Evolutionary conservation across 2,329 filamentous ascomycete species (phyloP).

Genomic region (Diaporthe helianthi): DNA sequence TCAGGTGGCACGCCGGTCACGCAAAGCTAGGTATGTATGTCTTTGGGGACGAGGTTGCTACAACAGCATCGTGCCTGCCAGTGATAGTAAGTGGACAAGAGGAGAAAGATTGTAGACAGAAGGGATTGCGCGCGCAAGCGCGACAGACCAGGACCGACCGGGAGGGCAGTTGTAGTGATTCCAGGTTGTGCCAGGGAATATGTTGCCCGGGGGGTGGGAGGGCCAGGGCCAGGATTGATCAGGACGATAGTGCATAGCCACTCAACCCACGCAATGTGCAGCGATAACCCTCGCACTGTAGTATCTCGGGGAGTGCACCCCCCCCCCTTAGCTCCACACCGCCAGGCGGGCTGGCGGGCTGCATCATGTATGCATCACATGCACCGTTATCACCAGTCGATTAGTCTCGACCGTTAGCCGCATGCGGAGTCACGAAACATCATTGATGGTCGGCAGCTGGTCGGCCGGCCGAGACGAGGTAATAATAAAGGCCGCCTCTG

Average conservation of each 20-base stretch:
- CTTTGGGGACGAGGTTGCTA: not conserved
- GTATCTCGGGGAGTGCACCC: not conserved
- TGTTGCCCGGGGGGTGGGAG: conserved; percentile 23
- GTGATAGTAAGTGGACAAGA: not conserved
- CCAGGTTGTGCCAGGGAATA: not conserved
- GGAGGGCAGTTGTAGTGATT: conserved; percentile 9
- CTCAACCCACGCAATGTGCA: not conserved
- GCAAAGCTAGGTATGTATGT: not conserved
- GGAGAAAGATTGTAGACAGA: conserved; percentile 24
- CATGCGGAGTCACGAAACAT: not conserved
- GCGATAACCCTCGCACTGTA: not conserved
- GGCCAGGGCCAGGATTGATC: too few species aligned
- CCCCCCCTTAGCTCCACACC: conserved; percentile 32
- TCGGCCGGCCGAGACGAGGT: conserved; percentile 17
- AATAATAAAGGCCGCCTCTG: not conserved
- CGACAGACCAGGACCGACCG: conserved; percentile 5
- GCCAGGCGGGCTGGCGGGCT: conserved; percentile 20
- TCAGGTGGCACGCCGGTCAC: conserved; percentile 1
- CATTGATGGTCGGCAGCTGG: too few species aligned
- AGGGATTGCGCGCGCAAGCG: conserved; percentile 27
- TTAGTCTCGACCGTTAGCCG: conserved; percentile 1
- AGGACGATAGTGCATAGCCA: not conserved
- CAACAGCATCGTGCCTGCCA: conserved; percentile 12
- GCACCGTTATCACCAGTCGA: conserved; percentile 12
- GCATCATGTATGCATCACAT: conserved; percentile 33